Evolutionary conservation across 805 yeast genomes (phyloP).

Genomic region (Saturnispora hagleri): DNA sequence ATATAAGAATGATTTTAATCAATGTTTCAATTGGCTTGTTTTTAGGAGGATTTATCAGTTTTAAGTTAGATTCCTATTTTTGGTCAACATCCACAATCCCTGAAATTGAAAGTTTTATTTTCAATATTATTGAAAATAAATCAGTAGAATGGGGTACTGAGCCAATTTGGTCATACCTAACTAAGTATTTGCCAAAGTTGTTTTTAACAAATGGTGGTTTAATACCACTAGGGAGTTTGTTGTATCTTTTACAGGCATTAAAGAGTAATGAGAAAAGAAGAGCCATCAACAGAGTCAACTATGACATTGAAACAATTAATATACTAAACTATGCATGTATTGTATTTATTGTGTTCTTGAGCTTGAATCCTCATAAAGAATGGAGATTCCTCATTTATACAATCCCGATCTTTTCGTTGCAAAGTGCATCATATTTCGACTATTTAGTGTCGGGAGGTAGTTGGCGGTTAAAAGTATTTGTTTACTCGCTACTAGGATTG

Average conservation of each 20-base stretch:
- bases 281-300: slow-evolving; percentile 18
- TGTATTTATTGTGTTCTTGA: slow-evolving; percentile 51
- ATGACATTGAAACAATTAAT: slow-evolving; percentile 28
- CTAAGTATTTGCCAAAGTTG: slow-evolving; percentile 39
- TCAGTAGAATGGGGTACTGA: slow-evolving; percentile 78
- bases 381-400: slow-evolving; percentile 83
- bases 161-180: slow-evolving; percentile 63
- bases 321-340: slow-evolving; percentile 43
- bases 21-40: slow-evolving; percentile 32
- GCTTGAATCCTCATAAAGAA: slow-evolving; percentile 86
- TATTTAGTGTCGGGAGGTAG: not conserved
- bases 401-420: slow-evolving; percentile 51
- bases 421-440: slow-evolving; percentile 8
- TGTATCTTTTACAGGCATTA: not conserved
- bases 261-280: not conserved
- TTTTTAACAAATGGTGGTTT: slow-evolving; percentile 22
- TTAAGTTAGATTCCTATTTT: slow-evolving; percentile 60
- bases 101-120: slow-evolving; percentile 62
- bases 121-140: slow-evolving; percentile 69
- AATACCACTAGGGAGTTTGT: not conserved
- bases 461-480: slow-evolving; percentile 5
- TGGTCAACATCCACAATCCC: slow-evolving; percentile 58
- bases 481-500: slow-evolving; percentile 25
- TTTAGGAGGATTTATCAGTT: slow-evolving; percentile 42
- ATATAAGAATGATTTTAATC: slow-evolving; percentile 19